phyloP scores from a whole-genome alignment of 805 yeast species.

The Tetrapisispora phaffii region DNA sequence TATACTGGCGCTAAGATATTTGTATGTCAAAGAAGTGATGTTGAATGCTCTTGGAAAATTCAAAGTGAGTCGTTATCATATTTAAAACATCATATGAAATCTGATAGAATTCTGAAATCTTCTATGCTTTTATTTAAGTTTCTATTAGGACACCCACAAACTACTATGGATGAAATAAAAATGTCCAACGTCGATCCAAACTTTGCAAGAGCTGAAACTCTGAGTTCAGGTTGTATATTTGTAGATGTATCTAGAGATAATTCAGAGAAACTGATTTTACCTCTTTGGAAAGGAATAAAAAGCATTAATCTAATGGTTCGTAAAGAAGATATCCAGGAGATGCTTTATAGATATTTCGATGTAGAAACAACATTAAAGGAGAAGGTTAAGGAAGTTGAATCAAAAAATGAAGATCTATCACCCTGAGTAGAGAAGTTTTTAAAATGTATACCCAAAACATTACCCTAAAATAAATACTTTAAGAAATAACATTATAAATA shows the following conservation, averaged over 20 bases:
- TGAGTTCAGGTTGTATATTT: conserved; percentile 77
- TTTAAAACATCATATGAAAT: conserved; percentile 50
- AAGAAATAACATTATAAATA: conserved; percentile 3
- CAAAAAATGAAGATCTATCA: background rate
- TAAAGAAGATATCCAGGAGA: conserved; percentile 84
- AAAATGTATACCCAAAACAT: too few species aligned
- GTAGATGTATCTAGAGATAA: conserved; percentile 50
- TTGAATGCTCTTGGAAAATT: conserved; percentile 82
- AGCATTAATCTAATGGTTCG: conserved; percentile 87
- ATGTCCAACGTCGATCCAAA: conserved; percentile 43
- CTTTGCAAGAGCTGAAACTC: conserved; percentile 41
- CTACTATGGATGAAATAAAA: conserved; percentile 50
- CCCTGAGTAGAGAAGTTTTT: background rate
- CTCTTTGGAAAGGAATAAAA: conserved; percentile 83
- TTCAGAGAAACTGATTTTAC: conserved; percentile 49
- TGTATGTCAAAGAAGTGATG: conserved; percentile 74
- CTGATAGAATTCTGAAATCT: conserved; percentile 50
- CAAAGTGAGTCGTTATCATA: conserved; percentile 79
- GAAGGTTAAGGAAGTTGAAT: background rate
- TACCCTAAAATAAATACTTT: background rate
- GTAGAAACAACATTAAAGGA: conserved; percentile 37
- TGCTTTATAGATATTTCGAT: conserved; percentile 72
- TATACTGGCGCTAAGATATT: conserved; percentile 90
- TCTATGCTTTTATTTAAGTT: conserved; percentile 49
- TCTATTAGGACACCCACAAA: conserved; percentile 69